Evolutionary conservation across 2,329 filamentous ascomycete species (phyloP).

Genomic region (Fusarium sp.): DNA sequence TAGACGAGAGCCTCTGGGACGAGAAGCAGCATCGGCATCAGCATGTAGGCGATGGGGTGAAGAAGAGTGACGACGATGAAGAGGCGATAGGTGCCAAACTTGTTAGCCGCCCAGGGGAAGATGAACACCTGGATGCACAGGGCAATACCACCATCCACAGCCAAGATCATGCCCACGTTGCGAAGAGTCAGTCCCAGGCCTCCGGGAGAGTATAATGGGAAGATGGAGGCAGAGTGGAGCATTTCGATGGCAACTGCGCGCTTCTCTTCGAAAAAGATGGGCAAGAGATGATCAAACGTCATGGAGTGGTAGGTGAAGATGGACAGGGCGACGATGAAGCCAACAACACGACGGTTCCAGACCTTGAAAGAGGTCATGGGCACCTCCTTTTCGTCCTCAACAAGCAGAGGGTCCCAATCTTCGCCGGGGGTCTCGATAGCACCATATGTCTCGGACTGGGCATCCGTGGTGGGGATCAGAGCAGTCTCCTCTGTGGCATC

Average conservation of each 20-base stretch:
- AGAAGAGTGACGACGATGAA: constrained; percentile 69
- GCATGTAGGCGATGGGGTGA: constrained; percentile 71
- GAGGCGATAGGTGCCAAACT: constrained; percentile 69
- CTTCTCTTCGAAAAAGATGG: constrained; percentile 91
- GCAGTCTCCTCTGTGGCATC: constrained; percentile 76
- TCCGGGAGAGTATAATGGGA: constrained; percentile 68
- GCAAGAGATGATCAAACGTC: constrained; percentile 92
- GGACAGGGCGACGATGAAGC: constrained; percentile 83
- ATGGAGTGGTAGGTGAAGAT: constrained; percentile 97
- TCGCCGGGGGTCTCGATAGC: constrained; percentile 68
- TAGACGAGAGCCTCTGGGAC: constrained; percentile 65
- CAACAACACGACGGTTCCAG: constrained; percentile 73
- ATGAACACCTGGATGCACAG: constrained; percentile 70
- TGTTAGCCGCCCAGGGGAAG: constrained; percentile 70
- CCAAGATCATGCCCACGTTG: constrained; percentile 71
- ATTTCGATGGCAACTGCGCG: constrained; percentile 58
- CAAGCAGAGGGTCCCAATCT: constrained; percentile 59
- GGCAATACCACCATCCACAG: constrained; percentile 69
- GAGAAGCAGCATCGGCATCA: constrained; percentile 69
- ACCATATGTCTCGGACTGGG: constrained; percentile 83
- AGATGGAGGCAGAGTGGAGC: constrained; percentile 47
- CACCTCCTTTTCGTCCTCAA: constrained; percentile 49
- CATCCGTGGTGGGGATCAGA: constrained; percentile 75
- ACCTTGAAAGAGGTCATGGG: constrained; percentile 53
- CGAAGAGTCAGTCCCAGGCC: constrained; percentile 73